Evolutionary conservation across 352 stramenopile genomes (phyloP), one percentile per base, ranked within the genome.

Genomic region (Pythium scleroteichum): DNA sequence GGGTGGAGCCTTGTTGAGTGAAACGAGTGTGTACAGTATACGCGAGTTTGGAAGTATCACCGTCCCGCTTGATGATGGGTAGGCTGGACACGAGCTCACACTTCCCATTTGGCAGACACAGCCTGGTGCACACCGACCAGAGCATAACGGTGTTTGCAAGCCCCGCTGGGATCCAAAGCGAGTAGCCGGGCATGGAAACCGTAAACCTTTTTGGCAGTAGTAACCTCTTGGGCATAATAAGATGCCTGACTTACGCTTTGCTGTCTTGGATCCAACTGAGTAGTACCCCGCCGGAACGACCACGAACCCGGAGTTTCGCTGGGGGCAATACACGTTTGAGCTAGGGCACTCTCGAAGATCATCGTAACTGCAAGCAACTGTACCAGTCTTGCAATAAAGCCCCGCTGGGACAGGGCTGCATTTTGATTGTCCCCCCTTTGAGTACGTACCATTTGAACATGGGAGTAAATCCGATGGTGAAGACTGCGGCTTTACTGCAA

Each of bases 361-460:
- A 3, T 48, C 66, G 51, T 79, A 78, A 1, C 71, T 65, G 49
- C 78, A 88, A 12, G 65, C 42, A 53, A 45, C 26, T 10, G 46
- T 32, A 16, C 42, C 64, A 14, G 59, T 58, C 0, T 59, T 23
- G n/a, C 76, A 88, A 22, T 76, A 83, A 38, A 78, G 75, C 10
- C 78, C 78, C 22, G 64, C 70, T 10, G 78, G 76, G 8, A 86
- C 47, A 1, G 46, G 16, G 44, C 62, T 79, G 39, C 78, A 88
- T 9, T 32, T 68, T 38, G 60, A 73, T 42, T 84, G 76, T 0
- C 78, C 78, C 29, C 72, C 50, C 26, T 85, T 83, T 1, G 78
- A 84, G 40, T 80, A 85, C 9, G 74, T 76, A 9, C 78, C 78
- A 61, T 85, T 85, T 7, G 56, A 55, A 38, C 78, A 88, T 23